phyloP scores from a whole-genome alignment of 257 asterid genomes.

The Fraxinus anomala region DNA sequence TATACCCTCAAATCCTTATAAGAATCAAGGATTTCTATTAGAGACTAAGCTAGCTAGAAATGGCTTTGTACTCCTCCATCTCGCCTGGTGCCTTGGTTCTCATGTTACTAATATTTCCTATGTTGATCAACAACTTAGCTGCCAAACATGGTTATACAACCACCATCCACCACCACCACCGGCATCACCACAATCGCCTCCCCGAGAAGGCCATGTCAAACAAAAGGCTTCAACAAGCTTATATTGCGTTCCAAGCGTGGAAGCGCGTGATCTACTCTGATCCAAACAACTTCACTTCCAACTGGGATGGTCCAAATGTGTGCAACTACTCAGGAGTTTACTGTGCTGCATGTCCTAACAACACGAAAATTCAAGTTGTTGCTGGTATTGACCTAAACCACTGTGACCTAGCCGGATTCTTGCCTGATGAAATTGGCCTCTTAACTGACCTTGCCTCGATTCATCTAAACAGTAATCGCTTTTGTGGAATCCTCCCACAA shows the following conservation, averaged over 20 bases:
- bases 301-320: slow-evolving; percentile 63
- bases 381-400: slow-evolving; percentile 75
- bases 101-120: slow-evolving; percentile 32
- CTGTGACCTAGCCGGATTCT: slow-evolving; percentile 62
- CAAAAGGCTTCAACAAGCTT: slow-evolving; percentile 49
- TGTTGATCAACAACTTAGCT: slow-evolving; percentile 20
- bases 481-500: slow-evolving; percentile 68
- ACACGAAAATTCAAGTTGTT: slow-evolving; percentile 41
- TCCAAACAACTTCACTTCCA: slow-evolving; percentile 51
- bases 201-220: slow-evolving; percentile 20
- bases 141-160: slow-evolving; percentile 37
- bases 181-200: slow-evolving; percentile 5
- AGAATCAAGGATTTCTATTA: neutral
- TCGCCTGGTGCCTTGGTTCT: slow-evolving; percentile 29
- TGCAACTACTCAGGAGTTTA: slow-evolving; percentile 61
- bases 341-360: slow-evolving; percentile 50
- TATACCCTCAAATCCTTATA: slow-evolving; percentile 17
- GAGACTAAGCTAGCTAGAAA: slow-evolving; percentile 14
- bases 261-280: slow-evolving; percentile 64
- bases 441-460: slow-evolving; percentile 58
- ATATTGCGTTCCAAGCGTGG: slow-evolving; percentile 65
- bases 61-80: slow-evolving; percentile 39
- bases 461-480: slow-evolving; percentile 69
- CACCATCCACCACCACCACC: slow-evolving; percentile 27
- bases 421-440: slow-evolving; percentile 68